A percentile compares a stretch with the other conserved stretches of the same genome.
These are phyloP conservation scores for Penicillium sp. DNA, from an alignment of 2,329 filamentous ascomycete species.

Conservation along the genomic window DNA sequence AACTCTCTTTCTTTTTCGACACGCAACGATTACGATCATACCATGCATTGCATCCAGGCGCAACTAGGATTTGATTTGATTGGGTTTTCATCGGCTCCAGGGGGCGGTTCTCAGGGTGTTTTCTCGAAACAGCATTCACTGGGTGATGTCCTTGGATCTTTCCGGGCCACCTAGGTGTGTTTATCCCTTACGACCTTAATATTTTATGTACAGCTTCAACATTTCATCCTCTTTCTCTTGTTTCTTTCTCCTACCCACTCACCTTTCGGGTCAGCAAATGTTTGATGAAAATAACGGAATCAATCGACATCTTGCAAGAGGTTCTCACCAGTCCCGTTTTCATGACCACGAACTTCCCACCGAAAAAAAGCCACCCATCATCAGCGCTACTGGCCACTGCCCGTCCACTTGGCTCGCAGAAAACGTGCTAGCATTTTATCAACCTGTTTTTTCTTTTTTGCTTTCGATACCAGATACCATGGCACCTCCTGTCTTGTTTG, in stretches of 20 bases:
- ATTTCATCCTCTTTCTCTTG: not conserved
- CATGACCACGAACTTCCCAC: not conserved
- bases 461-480: constrained; percentile 33
- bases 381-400: constrained; percentile 10
- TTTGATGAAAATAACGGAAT: constrained; percentile 20
- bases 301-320: not conserved
- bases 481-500: constrained; percentile 16
- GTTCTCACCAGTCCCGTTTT: not conserved
- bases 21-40: constrained; percentile 38
- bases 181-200: constrained; percentile 27
- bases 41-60: constrained; percentile 41
- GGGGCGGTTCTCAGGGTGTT: constrained; percentile 10
- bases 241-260: not conserved
- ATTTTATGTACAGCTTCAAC: constrained; percentile 34
- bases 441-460: constrained; percentile 3
- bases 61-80: constrained; percentile 30
- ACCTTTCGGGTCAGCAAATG: constrained; percentile 14
- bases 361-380: constrained; percentile 18
- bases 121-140: constrained; percentile 28
- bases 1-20: constrained; percentile 21
- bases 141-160: constrained; percentile 29
- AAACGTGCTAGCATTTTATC: constrained; percentile 17
- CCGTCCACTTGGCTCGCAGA: constrained; percentile 5
- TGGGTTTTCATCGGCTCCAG: constrained; percentile 15
- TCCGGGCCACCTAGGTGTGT: constrained; percentile 18